Base-by-base conservation (phyloP, 1,284 basidiomycete genomes). In the Microbotryomycetes sp. region DNA sequence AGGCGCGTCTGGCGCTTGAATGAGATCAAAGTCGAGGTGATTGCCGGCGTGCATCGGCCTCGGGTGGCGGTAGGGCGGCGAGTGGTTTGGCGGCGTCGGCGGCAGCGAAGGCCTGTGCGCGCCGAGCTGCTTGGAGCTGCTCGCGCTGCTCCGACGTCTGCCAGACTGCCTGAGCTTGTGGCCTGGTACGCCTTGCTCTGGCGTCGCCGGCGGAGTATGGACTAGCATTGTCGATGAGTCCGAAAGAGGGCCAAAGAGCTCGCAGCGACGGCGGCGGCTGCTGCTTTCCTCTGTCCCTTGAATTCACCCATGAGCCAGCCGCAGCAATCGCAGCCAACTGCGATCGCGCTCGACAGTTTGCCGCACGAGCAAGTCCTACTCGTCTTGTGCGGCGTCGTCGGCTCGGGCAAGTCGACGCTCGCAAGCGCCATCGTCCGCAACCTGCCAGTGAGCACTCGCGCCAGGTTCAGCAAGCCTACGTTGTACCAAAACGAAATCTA, bases 401-500 rank as follows among this genome's bases (percentile, higher is more conserved):
- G 71, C 0, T 59, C 56, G 3, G 71, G 71, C 5, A 72, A 72
- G 48, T 59, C 59, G 1, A 66, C 70, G 16, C 51, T 69, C 5
- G 50, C 60, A 15, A 35, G 47, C 11, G 56, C 65, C 45, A 45
- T 68, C 55, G 48, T 24, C 27, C 48, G 21, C 9, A 9, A 27
- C 9, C 48, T 50, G 48, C 11, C 21, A 23, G n/a, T 50, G 21
- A 27, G n/a, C 21, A 21, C 27, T n/a, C n/a, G n/a, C n/a, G n/a
- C n/a, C n/a, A n/a, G n/a, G n/a, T n/a, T n/a, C n/a, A n/a, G n/a
- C n/a, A n/a, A n/a, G n/a, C n/a, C n/a, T n/a, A n/a, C n/a, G n/a
- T n/a, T n/a, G n/a, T n/a, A n/a, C n/a, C n/a, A n/a, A n/a, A n/a
- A 50, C 48, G 48, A 15, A 9, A 27, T 13, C 21, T 41, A 9